phyloP scores from a whole-genome alignment of 2,329 filamentous ascomycete genomes.

The Microdochium bolleyi region DNA sequence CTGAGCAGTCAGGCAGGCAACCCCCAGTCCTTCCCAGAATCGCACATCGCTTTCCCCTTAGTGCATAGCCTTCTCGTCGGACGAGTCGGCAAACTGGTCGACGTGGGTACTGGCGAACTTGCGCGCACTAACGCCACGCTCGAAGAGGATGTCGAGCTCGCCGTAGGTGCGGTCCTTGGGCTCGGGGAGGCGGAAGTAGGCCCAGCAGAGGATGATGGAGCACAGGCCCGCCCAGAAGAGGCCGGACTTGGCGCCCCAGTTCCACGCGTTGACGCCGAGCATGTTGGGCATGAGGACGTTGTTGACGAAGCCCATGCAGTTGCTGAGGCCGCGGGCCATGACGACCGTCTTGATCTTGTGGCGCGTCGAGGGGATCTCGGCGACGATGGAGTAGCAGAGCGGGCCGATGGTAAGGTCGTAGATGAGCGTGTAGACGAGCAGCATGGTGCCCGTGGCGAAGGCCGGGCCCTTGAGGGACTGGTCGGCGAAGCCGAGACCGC shows the following conservation, averaged over 20 bases:
- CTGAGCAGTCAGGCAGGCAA: too few species aligned
- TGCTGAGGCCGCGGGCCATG: conserved; percentile 12
- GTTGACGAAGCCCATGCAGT: background rate
- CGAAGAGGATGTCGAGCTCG: conserved; percentile 3
- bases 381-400: conserved; percentile 7
- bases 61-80: background rate
- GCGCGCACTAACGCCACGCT: background rate
- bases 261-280: conserved; percentile 5
- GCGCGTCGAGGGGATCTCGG: conserved; percentile 8
- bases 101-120: conserved; percentile 1
- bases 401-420: conserved; percentile 11
- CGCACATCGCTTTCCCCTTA: too few species aligned
- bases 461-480: conserved; percentile 28
- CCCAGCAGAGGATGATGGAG: conserved; percentile 15
- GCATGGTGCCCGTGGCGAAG: conserved; percentile 14
- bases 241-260: conserved; percentile 19
- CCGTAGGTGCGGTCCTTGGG: conserved; percentile 1
- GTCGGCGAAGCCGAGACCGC: conserved; percentile 24
- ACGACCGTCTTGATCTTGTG: conserved; percentile 9
- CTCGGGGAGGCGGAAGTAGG: conserved; percentile 14
- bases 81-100: background rate
- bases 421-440: conserved; percentile 14
- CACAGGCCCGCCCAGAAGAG: conserved; percentile 20
- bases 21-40: too few species aligned
- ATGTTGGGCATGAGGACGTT: background rate